phyloP scores from a whole-genome alignment of 2,329 filamentous ascomycete genomes.

The Coniochaeta prunicola region DNA sequence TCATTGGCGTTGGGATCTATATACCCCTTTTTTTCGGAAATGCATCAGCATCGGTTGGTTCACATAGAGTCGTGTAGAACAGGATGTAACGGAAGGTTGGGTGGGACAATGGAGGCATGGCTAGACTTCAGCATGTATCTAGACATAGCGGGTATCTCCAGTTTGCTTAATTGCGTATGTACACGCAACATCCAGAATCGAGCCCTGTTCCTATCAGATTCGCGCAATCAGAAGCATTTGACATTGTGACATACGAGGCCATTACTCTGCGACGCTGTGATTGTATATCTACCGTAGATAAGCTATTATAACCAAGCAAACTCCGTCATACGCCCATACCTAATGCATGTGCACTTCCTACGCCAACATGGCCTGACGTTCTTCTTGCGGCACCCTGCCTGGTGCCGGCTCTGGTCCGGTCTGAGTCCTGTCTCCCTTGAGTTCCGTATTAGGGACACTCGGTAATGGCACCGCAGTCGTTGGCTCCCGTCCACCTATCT shows the following conservation, averaged over 20 bases:
- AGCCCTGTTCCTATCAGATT: not conserved
- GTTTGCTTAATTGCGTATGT: not conserved
- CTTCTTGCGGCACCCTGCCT: slow-evolving; percentile 10
- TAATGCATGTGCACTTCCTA: slow-evolving; percentile 2
- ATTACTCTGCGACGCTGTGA: not conserved
- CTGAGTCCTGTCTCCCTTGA: slow-evolving; percentile 3
- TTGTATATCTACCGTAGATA: not conserved
- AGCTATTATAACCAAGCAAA: not conserved
- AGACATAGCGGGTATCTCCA: not conserved
- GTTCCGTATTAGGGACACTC: slow-evolving; percentile 17
- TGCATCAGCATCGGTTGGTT: not conserved
- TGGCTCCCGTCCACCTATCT: slow-evolving; percentile 28
- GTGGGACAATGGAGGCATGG: not conserved
- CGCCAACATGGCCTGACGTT: slow-evolving; percentile 20
- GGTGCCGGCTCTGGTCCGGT: slow-evolving; percentile 4
- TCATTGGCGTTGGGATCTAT: not conserved
- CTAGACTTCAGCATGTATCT: not conserved
- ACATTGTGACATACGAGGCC: not conserved
- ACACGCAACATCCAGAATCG: not conserved
- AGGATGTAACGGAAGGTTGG: not conserved
- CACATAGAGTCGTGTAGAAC: not conserved
- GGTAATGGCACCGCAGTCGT: slow-evolving; percentile 11
- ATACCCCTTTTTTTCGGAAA: not conserved
- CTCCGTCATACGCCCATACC: not conserved
- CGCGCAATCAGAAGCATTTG: not conserved